These are phyloP conservation scores for Arthromyces matolae DNA, from an alignment of 768 basidiomycete species.

Conservation along the genomic window DNA sequence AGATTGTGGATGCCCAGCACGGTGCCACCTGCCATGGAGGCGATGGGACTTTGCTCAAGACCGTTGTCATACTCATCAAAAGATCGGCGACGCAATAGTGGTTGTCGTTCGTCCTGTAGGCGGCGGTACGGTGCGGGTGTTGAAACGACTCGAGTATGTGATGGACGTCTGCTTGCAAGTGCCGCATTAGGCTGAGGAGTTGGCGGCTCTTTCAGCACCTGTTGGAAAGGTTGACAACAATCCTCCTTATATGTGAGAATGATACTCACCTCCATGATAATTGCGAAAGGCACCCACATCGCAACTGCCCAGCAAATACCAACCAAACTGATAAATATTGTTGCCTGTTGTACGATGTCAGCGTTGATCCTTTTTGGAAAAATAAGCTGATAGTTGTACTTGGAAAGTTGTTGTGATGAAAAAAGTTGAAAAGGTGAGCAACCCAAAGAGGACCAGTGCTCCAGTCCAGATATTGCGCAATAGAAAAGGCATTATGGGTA, in stretches of 20 bases:
- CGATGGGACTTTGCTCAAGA: constrained; percentile 30
- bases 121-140: constrained; percentile 38
- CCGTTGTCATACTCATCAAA: constrained; percentile 44
- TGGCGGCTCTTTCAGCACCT: constrained; percentile 76
- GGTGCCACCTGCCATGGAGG: constrained; percentile 79
- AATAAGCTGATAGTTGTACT: constrained; percentile 38
- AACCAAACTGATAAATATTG: constrained; percentile 75
- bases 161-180: constrained; percentile 34
- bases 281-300: constrained; percentile 97
- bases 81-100: constrained; percentile 58
- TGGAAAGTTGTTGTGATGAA: constrained; percentile 78
- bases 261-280: constrained; percentile 86
- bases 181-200: constrained; percentile 24
- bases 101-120: constrained; percentile 45
- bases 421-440: constrained; percentile 81
- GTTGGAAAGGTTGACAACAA: constrained; percentile 3
- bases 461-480: constrained; percentile 93
- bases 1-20: constrained; percentile 94
- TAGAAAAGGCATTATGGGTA: constrained; percentile 89
- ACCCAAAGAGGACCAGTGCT: constrained; percentile 74
- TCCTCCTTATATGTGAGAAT: neutral
- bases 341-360: constrained; percentile 49
- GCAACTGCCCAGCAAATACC: constrained; percentile 97
- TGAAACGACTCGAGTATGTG: constrained; percentile 54
- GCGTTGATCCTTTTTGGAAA: too few species aligned